phyloP scores from a whole-genome alignment of 371 early-diverging fungal genomes.

The Lichtheimia hyalospora region DNA sequence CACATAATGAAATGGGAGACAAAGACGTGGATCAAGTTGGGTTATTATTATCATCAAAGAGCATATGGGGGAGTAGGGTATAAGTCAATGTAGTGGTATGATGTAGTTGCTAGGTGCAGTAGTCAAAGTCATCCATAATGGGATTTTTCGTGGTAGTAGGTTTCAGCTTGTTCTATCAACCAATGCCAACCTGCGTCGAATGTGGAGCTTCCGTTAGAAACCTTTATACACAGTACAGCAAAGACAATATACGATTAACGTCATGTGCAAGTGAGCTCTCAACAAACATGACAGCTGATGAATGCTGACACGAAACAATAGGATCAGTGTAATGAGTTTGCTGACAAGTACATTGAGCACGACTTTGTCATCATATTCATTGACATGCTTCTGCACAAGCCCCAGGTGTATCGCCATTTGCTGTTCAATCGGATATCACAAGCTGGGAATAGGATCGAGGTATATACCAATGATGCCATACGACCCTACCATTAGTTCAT shows the following conservation, averaged over 20 bases:
- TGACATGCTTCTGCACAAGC: conserved; percentile 91
- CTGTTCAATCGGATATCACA: conserved; percentile 73
- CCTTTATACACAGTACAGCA: conserved; percentile 87
- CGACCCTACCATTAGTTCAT: neutral
- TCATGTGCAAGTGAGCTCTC: conserved; percentile 61
- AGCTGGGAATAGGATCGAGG: conserved; percentile 60
- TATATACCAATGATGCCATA: conserved; percentile 14
- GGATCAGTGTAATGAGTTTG: conserved; percentile 79
- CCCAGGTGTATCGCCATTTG: conserved; percentile 90
- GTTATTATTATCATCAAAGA: no score
- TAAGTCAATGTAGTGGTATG: no score
- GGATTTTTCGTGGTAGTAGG: neutral
- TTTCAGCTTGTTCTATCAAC: neutral
- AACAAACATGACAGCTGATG: neutral
- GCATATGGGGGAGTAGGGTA: no score
- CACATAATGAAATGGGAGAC: no score
- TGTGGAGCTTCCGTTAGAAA: conserved; percentile 77
- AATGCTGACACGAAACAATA: conserved; percentile 16
- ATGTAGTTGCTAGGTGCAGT: no score
- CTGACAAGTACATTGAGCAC: conserved; percentile 94
- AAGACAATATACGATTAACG: conserved; percentile 86
- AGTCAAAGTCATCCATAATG: no score
- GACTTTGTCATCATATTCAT: conserved; percentile 90
- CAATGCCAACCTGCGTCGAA: conserved; percentile 81
- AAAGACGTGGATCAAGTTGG: no score